phyloP scores from a whole-genome alignment of 768 basidiomycete genomes.

The Flagelloscypha sp. region DNA sequence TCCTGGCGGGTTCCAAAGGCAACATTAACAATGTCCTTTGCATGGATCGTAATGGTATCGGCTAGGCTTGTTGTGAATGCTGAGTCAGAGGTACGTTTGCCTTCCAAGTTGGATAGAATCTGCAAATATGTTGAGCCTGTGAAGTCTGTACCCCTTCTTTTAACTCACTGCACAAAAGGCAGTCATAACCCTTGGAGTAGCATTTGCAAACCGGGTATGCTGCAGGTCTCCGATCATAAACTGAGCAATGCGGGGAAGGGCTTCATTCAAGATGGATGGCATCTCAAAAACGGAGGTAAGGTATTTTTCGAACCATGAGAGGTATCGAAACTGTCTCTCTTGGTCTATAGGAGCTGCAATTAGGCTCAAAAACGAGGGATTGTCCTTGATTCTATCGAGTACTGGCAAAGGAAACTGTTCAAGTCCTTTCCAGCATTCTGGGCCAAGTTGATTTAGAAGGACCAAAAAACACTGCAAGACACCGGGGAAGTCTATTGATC shows the following conservation, averaged over 20 bases:
- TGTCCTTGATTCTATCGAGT: constrained; percentile 80
- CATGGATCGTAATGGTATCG: constrained; percentile 38
- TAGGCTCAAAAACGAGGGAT: constrained; percentile 43
- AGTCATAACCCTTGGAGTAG: constrained; percentile 52
- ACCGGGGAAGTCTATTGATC: constrained; percentile 45
- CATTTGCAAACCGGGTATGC: constrained; percentile 57
- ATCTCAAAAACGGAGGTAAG: constrained; percentile 47
- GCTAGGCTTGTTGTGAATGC: no score
- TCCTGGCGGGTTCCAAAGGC: constrained; percentile 27
- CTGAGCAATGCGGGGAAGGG: constrained; percentile 64
- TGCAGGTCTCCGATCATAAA: constrained; percentile 79
- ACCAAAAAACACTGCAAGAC: constrained; percentile 52
- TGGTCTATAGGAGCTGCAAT: no score
- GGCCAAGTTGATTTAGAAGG: constrained; percentile 49
- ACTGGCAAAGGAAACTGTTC: constrained; percentile 74
- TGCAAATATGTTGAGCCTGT: no score
- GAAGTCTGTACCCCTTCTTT: no score
- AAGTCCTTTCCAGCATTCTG: constrained; percentile 60
- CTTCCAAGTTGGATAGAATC: no score
- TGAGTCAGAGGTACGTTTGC: no score
- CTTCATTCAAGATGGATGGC: constrained; percentile 45
- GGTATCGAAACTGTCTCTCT: constrained; percentile 23
- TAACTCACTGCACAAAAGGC: no score
- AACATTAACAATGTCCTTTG: constrained; percentile 26
- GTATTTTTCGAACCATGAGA: constrained; percentile 55